Conservation (phyloP, 192 early-diverging fungal species). For the Dissophora globulifera region DNA sequence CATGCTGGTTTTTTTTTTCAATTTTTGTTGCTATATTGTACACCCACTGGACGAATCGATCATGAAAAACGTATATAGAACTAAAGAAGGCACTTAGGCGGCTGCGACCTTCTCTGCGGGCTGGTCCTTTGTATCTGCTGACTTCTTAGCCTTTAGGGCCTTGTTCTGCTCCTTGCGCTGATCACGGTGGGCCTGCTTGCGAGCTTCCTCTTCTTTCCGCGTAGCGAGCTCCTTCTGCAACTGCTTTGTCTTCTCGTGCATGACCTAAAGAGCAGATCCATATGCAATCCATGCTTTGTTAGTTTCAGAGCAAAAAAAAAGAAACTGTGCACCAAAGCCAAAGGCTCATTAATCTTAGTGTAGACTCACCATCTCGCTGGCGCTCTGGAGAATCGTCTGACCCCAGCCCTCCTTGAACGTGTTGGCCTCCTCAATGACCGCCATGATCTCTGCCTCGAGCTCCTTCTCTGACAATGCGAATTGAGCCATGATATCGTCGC, state of each 20-base stretch:
- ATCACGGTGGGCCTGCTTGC: constrained; percentile 37
- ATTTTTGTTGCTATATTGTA: no score
- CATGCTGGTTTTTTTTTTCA: no score
- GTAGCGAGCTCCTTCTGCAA: constrained; percentile 44
- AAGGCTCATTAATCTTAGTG: no score
- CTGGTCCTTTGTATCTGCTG: constrained; percentile 3
- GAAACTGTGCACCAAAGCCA: not conserved
- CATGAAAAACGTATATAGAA: no score
- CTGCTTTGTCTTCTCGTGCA: constrained; percentile 53
- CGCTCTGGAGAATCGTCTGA: constrained; percentile 85
- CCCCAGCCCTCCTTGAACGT: constrained; percentile 86
- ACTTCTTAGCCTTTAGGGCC: constrained; percentile 14
- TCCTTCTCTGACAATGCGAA: constrained; percentile 85
- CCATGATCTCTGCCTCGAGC: constrained; percentile 82
- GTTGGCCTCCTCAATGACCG: constrained; percentile 88
- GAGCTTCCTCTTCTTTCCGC: constrained; percentile 43
- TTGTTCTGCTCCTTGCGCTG: constrained; percentile 28
- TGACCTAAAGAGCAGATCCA: constrained; percentile 30
- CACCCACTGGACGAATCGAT: no score
- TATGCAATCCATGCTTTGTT: no score
- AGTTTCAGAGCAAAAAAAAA: no score
- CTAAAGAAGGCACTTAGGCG: no score
- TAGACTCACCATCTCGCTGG: constrained; percentile 78
- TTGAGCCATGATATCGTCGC: constrained; percentile 86
- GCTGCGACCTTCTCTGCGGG: no score